Base-by-base conservation (phyloP, 208 protist genomes). In the Crithidia acanthocephali region DNA sequence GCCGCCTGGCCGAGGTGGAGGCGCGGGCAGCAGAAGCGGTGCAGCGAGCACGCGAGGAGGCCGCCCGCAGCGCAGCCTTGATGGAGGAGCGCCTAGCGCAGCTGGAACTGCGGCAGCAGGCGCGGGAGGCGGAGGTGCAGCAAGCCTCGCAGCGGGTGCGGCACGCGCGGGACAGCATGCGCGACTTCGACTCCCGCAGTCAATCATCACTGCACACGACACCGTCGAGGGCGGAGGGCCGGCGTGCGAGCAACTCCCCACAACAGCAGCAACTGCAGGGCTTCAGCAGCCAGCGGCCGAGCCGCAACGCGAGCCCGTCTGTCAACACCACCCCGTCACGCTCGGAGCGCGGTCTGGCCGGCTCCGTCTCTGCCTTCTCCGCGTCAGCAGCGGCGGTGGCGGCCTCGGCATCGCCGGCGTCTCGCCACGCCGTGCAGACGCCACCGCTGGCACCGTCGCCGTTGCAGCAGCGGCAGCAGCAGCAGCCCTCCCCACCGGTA, bases 1-100 rank as follows among this genome's bases (percentile, higher is more conserved):
- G 85, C 37, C 74, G 81, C 42, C 67, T 88, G 22, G 68, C 62
- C 32, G 53, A 62, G 10, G 66, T 91, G n/a, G 81, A 89, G 64
- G 56, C 45, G 20, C 71, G 80, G 28, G 74, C 84, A 23, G 57
- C 42, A 16, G 84, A 79, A 33, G 84, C 83, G 55, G 73, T 92
- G n/a, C 79, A 56, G 20, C 51, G 50, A 42, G 73, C 78, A 0
- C 67, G 51, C 18, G 84, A 81, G 35, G 84, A 86, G 15, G 79
- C 81, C n/a, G 72, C 72, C 23, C 66, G 59, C 33, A 69, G 63
- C 32, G 64, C 84, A 22, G 76, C 71, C 15, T 79, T 73, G 28
- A 80, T 83, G 28, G 62, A 87, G 64, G 74, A 65, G 44, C 76
- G 83, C 30, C 22, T 91, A 3, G 79, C 79, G 32, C 75, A 86